phyloP scores from a whole-genome alignment of 2,329 filamentous ascomycete genomes.

The Talaromyces islandicus region DNA sequence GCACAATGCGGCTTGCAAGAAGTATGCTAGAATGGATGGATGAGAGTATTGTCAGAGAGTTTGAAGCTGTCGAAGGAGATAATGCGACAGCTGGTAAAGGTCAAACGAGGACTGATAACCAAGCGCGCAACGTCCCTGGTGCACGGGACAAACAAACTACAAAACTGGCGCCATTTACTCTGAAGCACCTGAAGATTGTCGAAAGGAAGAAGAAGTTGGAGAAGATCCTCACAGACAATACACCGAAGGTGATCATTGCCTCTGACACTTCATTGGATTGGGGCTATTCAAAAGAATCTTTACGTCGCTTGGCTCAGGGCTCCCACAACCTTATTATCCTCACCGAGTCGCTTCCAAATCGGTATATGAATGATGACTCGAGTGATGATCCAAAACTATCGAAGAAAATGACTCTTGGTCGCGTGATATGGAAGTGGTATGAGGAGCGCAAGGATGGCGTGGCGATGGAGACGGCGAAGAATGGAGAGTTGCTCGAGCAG shows the following conservation, averaged over 20 bases:
- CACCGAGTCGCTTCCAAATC: conserved; percentile 58
- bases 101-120: conserved; percentile 37
- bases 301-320: conserved; percentile 69
- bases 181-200: conserved; percentile 74
- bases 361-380: conserved; percentile 14
- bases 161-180: conserved; percentile 73
- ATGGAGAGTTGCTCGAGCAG: conserved; percentile 59
- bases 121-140: conserved; percentile 21
- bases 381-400: conserved; percentile 19
- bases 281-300: conserved; percentile 82
- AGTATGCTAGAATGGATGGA: conserved; percentile 99
- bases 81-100: conserved; percentile 23
- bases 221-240: conserved; percentile 53
- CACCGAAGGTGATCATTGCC: conserved; percentile 72
- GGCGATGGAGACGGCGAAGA: conserved; percentile 49
- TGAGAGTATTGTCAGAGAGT: conserved; percentile 85
- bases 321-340: conserved; percentile 78
- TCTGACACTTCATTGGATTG: conserved; percentile 88
- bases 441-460: conserved; percentile 61
- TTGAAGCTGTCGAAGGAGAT: conserved; percentile 58
- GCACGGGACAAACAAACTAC: conserved; percentile 30
- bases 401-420: conserved; percentile 56
- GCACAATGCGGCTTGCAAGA: conserved; percentile 81
- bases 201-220: conserved; percentile 77
- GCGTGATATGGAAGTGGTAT: conserved; percentile 75